These are phyloP conservation scores for Dryadomyces quercus-mongolicae DNA, from an alignment of 2,329 filamentous ascomycete genomes.

Conservation along the genomic window DNA sequence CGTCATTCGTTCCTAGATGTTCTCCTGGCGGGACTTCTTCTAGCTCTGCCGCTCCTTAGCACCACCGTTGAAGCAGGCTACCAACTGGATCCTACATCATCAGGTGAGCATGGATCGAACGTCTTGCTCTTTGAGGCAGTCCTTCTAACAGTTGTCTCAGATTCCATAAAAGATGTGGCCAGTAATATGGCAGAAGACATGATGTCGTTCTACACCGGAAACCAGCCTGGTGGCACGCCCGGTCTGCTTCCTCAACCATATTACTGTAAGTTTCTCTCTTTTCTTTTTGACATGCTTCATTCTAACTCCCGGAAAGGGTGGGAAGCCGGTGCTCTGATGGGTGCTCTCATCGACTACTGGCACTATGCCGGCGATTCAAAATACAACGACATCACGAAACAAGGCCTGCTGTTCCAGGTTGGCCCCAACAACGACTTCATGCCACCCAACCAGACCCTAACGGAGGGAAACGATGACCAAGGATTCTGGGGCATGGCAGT, in stretches of 20 bases:
- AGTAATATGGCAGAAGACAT: constrained; percentile 38
- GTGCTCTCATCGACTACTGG: constrained; percentile 62
- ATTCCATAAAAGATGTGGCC: constrained; percentile 34
- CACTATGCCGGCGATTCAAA: constrained; percentile 52
- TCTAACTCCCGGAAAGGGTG: constrained; percentile 44
- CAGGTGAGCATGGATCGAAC: constrained; percentile 1
- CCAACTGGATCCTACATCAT: constrained; percentile 6
- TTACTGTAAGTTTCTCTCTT: constrained; percentile 39
- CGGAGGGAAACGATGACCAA: constrained; percentile 61
- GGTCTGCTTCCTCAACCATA: constrained; percentile 47
- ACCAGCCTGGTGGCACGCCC: constrained; percentile 44
- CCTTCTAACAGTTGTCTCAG: constrained; percentile 18
- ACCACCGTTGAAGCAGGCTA: constrained; percentile 2
- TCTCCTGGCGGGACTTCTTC: not conserved
- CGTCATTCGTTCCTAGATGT: not conserved
- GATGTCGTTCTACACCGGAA: constrained; percentile 38
- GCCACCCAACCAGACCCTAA: constrained; percentile 52
- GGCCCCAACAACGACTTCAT: constrained; percentile 50
- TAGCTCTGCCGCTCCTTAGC: not conserved
- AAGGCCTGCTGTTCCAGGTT: constrained; percentile 49
- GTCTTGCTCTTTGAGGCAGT: not conserved
- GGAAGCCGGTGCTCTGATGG: constrained; percentile 63
- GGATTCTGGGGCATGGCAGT: constrained; percentile 76
- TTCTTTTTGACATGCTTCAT: constrained; percentile 6
- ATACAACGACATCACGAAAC: constrained; percentile 49